Evolutionary conservation across 225 moss, liverwort and hornwort genomes (phyloP), one percentile per base, ranked within the genome.

Genomic region (Pseudisothecium myosuroides): DNA sequence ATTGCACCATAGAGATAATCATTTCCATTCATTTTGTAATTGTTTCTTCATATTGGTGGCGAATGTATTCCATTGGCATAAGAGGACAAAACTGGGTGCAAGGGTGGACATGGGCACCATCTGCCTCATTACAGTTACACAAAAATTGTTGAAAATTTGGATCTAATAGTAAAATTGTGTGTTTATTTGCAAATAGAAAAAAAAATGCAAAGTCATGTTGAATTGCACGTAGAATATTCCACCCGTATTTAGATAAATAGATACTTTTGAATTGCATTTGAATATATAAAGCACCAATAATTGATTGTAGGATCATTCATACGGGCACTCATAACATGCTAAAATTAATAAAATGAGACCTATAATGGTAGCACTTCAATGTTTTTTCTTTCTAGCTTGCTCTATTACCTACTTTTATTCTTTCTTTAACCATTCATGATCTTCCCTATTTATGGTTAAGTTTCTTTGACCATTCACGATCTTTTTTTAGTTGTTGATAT

Each of bases 21-120:
- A 41, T 26, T 26, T 9, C 1, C 1, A 4, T n/a, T 0, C 0
- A 37, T 1, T n/a, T n/a, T n/a, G n/a, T n/a, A n/a, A n/a, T n/a
- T n/a, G n/a, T n/a, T n/a, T n/a, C n/a, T n/a, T n/a, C n/a, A n/a
- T n/a, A n/a, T n/a, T n/a, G n/a, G n/a, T n/a, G n/a, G n/a, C n/a
- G n/a, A n/a, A n/a, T 66, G 3, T 20, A 37, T 3, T 66, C 20
- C 20, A 37, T 6, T 20, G 37, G 41, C 26, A 41, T 24, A 41
- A 24, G 24, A 14, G 0, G 71, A 41, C 12, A 2, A 1, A 22
- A 24, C 39, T 39, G 14, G 41, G 0, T 41, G 14, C 11, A 41
- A 1, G 3, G 24, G 8, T 24, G 8, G 24, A 41, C 8, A 41
- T 14, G 5, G 3, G 26, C 3, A 41, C n/a, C 10, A 24, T 41